Percentiles rank a stretch among this genome's conserved stretches.
Conservation (phyloP, 768 basidiomycete species). For the Hypholoma sublateritium region DNA sequence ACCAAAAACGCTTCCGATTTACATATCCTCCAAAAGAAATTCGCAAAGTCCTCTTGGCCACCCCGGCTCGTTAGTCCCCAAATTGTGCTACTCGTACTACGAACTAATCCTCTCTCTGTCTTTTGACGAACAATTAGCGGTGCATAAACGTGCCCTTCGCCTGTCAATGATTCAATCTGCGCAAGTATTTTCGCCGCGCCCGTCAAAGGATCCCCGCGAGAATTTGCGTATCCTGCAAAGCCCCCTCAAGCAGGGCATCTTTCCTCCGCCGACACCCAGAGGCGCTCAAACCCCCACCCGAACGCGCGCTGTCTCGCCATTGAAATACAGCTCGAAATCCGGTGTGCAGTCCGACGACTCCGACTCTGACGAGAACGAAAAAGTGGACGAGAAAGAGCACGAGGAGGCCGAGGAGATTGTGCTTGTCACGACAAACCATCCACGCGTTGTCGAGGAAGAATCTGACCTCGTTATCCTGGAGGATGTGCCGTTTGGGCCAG, state of each 20-base stretch:
- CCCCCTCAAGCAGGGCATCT: constrained; percentile 44
- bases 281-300: constrained; percentile 16
- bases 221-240: constrained; percentile 65
- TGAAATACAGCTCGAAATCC: constrained; percentile 15
- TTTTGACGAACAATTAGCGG: constrained; percentile 1
- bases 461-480: constrained; percentile 73
- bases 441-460: constrained; percentile 69
- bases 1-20: constrained; percentile 70
- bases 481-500: constrained; percentile 43
- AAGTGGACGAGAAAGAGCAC: constrained; percentile 22
- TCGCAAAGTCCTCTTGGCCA: constrained; percentile 49
- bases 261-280: constrained; percentile 8
- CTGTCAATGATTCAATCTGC: constrained; percentile 77
- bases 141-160: constrained; percentile 49
- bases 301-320: constrained; percentile 26
- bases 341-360: constrained; percentile 3
- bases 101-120: not conserved
- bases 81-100: not conserved
- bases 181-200: constrained; percentile 70
- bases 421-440: constrained; percentile 64
- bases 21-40: constrained; percentile 74
- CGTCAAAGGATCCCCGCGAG: constrained; percentile 56
- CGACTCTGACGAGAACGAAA: constrained; percentile 38
- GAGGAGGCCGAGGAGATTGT: constrained; percentile 49
- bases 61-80: constrained; percentile 43